Evolutionary conservation across 163 green algal genomes (phyloP), one percentile per base, ranked within the genome.

Genomic region (Volvox carteri): DNA sequence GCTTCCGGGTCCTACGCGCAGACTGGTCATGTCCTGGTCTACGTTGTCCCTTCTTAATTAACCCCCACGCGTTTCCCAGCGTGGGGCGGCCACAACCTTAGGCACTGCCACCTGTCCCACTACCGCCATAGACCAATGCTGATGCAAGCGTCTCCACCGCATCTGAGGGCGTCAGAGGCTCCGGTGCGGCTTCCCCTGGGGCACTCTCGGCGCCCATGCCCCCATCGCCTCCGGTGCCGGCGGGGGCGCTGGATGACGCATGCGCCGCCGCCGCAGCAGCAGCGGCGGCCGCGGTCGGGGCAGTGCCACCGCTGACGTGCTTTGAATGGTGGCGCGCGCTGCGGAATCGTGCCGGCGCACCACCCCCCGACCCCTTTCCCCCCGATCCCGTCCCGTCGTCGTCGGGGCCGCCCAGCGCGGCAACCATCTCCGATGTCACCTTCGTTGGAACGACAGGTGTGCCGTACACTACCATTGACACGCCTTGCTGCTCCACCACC

Each of bases 401-500:
- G 12, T 86, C 85, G 37, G 19, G 25, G 0, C 16, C 65, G 2
- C 48, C 84, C 4, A 74, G 42, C 4, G 50, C 81, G 25, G 65
- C 46, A 72, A 89, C 50, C 28, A 79, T 78, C 19, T 81, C 84
- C 4, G 68, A 41, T 1, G 84, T 83, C 44, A 74, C 65, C 68
- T 83, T 83, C 4, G 50, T 65, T 0, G 85, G 85, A 25, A 78
- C 73, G 19, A 30, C 65, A n/a, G 72, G 65, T 1, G 85, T 83
- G 77, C 78, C 91, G 60, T 89, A 94, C 42, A 94, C 70, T 37
- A 95, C 91, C 5, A 90, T 5, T 0, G 48, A 60, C n/a, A 95
- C 56, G 19, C 90, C 88, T 14, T 89, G 78, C 23, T 84, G 73
- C 39, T 87, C 83, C 28, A 91, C 90, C 73, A 93, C 84, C 19